Conservation (phyloP, 345 rosid genomes). For the Pistacia integerrima region DNA sequence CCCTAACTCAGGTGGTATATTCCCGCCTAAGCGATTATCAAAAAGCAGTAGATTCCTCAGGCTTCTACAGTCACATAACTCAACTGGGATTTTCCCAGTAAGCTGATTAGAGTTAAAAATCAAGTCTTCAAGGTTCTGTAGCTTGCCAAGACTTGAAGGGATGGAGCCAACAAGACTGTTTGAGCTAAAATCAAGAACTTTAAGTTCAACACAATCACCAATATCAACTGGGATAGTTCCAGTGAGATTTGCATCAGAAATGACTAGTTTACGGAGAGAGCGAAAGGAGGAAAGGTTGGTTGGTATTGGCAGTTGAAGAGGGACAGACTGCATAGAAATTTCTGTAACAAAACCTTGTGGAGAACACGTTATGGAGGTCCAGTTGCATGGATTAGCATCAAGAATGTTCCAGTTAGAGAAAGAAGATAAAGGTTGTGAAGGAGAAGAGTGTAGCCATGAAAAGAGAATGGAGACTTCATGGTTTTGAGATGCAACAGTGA, state of each 20-base stretch:
- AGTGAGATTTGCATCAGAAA: conserved; percentile 73
- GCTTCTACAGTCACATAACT: conserved; percentile 46
- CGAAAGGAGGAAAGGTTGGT: conserved; percentile 56
- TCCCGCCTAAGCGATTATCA: conserved; percentile 69
- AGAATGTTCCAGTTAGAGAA: conserved; percentile 63
- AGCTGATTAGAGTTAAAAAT: conserved; percentile 74
- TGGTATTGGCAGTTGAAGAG: conserved; percentile 58
- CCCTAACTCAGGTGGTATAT: conserved; percentile 74
- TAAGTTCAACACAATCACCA: conserved; percentile 48
- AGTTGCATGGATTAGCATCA: conserved; percentile 72
- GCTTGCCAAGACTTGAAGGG: conserved; percentile 63
- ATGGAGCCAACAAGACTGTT: conserved; percentile 66
- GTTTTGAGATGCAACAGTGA: conserved; percentile 36
- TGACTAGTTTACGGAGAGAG: conserved; percentile 51
- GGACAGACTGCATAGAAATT: conserved; percentile 59
- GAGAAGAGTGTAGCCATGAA: conserved; percentile 70
- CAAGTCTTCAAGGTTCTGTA: conserved; percentile 54
- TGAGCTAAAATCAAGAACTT: conserved; percentile 55
- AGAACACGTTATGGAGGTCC: conserved; percentile 80
- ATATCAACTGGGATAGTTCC: conserved; percentile 64
- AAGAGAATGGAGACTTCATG: conserved; percentile 59
- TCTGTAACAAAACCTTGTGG: conserved; percentile 63
- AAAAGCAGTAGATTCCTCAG: conserved; percentile 59
- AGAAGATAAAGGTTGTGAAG: conserved; percentile 40
- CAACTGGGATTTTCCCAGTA: conserved; percentile 79